These are phyloP conservation scores for Favolaschia claudopus DNA, from an alignment of 768 basidiomycete species.

Conservation along the genomic window DNA sequence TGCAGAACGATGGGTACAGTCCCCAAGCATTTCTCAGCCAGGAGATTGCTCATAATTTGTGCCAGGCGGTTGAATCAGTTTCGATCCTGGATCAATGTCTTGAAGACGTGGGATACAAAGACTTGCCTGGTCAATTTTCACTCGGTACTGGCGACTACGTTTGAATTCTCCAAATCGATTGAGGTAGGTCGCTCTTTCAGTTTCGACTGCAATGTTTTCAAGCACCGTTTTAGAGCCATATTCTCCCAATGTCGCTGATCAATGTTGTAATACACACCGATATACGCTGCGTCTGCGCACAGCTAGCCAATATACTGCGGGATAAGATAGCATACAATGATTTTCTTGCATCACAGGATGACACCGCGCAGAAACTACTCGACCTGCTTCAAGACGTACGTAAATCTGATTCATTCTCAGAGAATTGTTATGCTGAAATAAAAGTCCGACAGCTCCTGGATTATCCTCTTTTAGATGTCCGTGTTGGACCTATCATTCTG, in stretches of 20 bases:
- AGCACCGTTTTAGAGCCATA: not conserved
- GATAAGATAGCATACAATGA: conserved; percentile 1
- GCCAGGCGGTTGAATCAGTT: conserved; percentile 10
- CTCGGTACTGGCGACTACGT: conserved; percentile 4
- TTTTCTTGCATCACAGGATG: conserved; percentile 12
- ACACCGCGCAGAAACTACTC: conserved; percentile 27
- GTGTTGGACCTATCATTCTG: conserved; percentile 20
- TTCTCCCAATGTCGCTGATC: conserved; percentile 15
- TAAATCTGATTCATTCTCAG: not conserved
- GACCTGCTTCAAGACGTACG: conserved; percentile 31
- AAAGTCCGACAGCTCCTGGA: conserved; percentile 17
- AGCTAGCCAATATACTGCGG: conserved; percentile 6
- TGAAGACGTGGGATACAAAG: conserved; percentile 16
- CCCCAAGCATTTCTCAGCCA: not conserved
- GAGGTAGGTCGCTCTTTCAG: not conserved
- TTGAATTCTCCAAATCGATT: conserved; percentile 15
- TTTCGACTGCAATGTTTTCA: not conserved
- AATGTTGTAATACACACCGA: conserved; percentile 23
- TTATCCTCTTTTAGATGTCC: conserved; percentile 19
- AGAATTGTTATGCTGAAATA: not conserved
- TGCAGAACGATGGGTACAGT: not conserved
- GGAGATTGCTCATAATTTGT: not conserved
- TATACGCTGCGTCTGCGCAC: conserved; percentile 21
- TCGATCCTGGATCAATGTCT: conserved; percentile 3
- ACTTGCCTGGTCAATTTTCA: conserved; percentile 21